These are phyloP conservation scores for Cercospora zeina DNA, from an alignment of 2,329 filamentous ascomycete species.

Conservation along the genomic window DNA sequence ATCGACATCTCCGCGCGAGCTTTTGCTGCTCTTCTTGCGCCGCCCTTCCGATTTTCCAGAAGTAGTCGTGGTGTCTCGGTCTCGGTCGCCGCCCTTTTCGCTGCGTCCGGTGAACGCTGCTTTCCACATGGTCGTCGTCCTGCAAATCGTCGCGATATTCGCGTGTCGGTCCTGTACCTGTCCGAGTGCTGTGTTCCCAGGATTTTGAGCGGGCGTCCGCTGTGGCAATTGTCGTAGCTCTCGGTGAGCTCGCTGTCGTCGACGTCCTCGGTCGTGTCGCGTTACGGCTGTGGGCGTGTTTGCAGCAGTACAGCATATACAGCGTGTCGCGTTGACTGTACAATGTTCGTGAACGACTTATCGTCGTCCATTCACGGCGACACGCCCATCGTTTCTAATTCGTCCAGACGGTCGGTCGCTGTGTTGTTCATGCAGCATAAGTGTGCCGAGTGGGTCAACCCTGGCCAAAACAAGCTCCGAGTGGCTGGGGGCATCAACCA, in stretches of 20 bases:
- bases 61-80: conserved; percentile 20
- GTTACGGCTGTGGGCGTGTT: not conserved
- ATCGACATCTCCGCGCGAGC: conserved; percentile 28
- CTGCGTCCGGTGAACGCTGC: conserved; percentile 40
- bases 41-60: conserved; percentile 22
- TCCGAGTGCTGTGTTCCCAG: conserved; percentile 3
- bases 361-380: conserved; percentile 14
- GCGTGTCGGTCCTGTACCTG: not conserved
- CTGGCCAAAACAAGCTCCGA: conserved; percentile 8
- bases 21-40: conserved; percentile 35
- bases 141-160: not conserved
- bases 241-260: conserved; percentile 4
- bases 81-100: conserved; percentile 32
- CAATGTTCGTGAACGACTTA: conserved; percentile 4
- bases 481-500: conserved; percentile 9
- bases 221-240: conserved; percentile 20
- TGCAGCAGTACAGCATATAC: conserved; percentile 11
- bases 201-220: not conserved
- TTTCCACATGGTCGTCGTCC: conserved; percentile 37
- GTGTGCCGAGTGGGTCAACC: conserved; percentile 5
- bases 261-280: conserved; percentile 10
- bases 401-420: conserved; percentile 11
- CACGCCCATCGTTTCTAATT: conserved; percentile 12
- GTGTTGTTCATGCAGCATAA: conserved; percentile 17
- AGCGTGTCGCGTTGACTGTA: conserved; percentile 6